Percentiles rank a stretch among this genome's conserved stretches.
Evolutionary conservation across 2,329 filamentous ascomycete species (phyloP).

Genomic region (Colletotrichum spinosum): DNA sequence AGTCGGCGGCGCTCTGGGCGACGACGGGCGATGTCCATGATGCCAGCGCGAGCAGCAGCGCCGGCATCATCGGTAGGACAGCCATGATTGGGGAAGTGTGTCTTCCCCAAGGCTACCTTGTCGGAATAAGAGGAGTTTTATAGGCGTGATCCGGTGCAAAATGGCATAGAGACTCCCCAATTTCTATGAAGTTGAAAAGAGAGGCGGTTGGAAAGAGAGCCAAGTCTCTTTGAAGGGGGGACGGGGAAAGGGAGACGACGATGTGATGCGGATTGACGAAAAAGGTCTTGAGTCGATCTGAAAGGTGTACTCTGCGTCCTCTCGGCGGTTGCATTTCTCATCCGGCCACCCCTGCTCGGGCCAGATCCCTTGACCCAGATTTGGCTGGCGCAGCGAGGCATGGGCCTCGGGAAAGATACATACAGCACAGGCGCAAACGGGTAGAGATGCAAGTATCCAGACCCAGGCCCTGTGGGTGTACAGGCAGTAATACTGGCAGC

Average conservation of each 20-base stretch:
- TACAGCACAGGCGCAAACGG: no score
- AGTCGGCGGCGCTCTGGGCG: conserved; percentile 72
- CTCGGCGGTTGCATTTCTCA: conserved; percentile 17
- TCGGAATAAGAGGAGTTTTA: conserved; percentile 21
- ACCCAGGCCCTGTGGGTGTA: no score
- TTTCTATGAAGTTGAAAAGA: background rate
- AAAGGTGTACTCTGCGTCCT: conserved; percentile 23
- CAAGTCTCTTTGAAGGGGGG: conserved; percentile 1
- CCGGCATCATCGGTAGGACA: conserved; percentile 39
- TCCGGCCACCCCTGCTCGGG: conserved; percentile 16
- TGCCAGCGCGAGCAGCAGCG: conserved; percentile 52
- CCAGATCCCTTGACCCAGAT: conserved; percentile 19
- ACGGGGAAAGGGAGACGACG: conserved; percentile 7
- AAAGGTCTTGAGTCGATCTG: conserved; percentile 19
- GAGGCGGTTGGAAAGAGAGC: background rate
- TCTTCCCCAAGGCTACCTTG: conserved; percentile 35
- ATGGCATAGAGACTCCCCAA: conserved; percentile 24
- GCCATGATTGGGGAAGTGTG: conserved; percentile 37
- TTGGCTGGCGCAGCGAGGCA: conserved; percentile 30
- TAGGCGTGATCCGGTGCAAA: conserved; percentile 4
- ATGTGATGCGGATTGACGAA: conserved; percentile 4
- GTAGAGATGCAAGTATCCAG: no score
- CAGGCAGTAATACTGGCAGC: no score
- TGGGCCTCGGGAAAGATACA: background rate
- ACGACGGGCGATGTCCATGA: conserved; percentile 53